These are phyloP conservation scores for Taxillus chinensis DNA, from an alignment of 164 flowering plant species.

Conservation along the genomic window DNA sequence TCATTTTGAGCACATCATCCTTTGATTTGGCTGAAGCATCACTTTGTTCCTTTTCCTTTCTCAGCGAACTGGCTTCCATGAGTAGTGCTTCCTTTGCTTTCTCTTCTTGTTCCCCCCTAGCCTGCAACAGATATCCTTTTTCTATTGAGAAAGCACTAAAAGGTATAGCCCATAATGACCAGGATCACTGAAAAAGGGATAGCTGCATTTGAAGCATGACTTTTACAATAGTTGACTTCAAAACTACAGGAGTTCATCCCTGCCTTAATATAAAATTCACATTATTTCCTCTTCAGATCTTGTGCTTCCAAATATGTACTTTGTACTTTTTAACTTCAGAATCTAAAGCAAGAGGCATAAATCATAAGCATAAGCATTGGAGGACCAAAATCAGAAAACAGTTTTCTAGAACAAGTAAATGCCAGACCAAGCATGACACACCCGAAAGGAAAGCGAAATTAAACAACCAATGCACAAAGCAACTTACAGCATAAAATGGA, in stretches of 20 bases:
- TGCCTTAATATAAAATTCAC: background rate
- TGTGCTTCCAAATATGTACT: too few species aligned
- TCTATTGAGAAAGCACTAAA: slow-evolving; percentile 6
- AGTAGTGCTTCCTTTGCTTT: background rate
- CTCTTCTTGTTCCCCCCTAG: background rate
- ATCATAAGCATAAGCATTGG: too few species aligned
- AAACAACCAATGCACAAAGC: too few species aligned
- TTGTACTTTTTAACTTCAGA: too few species aligned
- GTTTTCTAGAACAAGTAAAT: too few species aligned
- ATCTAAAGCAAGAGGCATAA: too few species aligned
- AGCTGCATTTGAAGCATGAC: background rate
- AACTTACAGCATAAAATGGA: too few species aligned
- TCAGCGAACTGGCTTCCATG: background rate
- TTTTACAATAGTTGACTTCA: background rate
- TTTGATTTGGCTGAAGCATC: background rate
- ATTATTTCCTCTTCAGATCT: background rate
- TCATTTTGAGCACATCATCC: background rate
- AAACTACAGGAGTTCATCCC: background rate
- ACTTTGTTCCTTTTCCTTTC: background rate
- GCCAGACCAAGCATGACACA: too few species aligned
- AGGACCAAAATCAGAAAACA: too few species aligned
- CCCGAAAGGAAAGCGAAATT: too few species aligned
- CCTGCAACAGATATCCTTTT: slow-evolving; percentile 6
- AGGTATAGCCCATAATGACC: background rate
- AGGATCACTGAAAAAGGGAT: background rate